Base-by-base conservation (phyloP, 331 rosid species). In the Quercus lobata region DNA sequence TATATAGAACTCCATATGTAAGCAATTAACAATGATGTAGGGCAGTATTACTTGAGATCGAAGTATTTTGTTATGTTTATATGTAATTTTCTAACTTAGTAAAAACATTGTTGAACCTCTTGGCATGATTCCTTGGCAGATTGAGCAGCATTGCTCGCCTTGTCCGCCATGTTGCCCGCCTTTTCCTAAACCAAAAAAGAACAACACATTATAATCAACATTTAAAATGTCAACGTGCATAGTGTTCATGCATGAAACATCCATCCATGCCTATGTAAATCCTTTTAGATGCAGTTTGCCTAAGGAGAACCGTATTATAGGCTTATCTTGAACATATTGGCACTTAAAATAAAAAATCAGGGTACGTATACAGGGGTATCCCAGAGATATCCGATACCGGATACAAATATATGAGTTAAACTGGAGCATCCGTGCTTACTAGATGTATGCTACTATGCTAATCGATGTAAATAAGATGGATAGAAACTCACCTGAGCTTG, bases 51-150 rank as follows among this genome's bases (percentile, higher is more conserved):
- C 54, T 3, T 12, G 54, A 46, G 14, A 46, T 46, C 16, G 54
- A 46, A 46, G 54, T 12, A 46, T 46, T 46, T 46, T 46, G 54
- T 46, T 12, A 12, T 12, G 54, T 2, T 46, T 46, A 37, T 15
- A 73, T 72, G 29, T 62, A 62, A 18, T 21, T n/a, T 22, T 62
- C 17, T 7, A 18, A 62, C 29, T 71, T 32, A n/a, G 46, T 32
- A 16, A 24, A 54, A 72, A 72, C 65, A 8, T 57, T 53, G 14
- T 56, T 76, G 37, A 82, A 88, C 88, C 84, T 86, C 87, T 52
- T 83, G 90, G 75, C 80, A 54, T 1, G 89, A 80, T 57, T 84
- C 87, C 65, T 78, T 82, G 22, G 87, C 78, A 56, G 90, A 73
- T 78, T 87, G 91, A 27, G 87, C 85, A 53, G 84, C 83, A 71